A percentile compares a stretch with the other conserved stretches of the same genome.
Conservation (phyloP, 441 rosid genomes). For the Aleurites moluccanus region DNA sequence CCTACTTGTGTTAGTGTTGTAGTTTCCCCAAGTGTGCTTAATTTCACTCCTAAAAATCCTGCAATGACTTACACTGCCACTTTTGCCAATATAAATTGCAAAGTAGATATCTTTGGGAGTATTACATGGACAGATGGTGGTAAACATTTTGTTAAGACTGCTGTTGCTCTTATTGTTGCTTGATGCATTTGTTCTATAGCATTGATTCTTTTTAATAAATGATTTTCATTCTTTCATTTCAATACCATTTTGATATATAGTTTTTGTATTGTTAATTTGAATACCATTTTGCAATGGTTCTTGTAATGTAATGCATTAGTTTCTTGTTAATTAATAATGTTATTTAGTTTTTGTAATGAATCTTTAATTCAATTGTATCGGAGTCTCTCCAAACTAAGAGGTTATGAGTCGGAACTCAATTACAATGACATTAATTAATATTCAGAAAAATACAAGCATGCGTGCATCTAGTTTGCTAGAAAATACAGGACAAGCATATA, state of each 20-base stretch:
- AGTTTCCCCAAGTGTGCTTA: not conserved
- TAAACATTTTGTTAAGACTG: not conserved
- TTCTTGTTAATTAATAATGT: not conserved
- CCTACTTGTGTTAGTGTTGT: not conserved
- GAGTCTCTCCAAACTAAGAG: too few species aligned
- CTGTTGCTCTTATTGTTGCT: not conserved
- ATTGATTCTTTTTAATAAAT: too few species aligned
- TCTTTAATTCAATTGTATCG: too few species aligned
- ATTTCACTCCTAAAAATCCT: not conserved
- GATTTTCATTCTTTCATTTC: not conserved
- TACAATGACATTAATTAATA: not conserved
- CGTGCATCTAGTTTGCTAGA: not conserved
- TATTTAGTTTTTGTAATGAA: too few species aligned
- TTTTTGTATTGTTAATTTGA: too few species aligned
- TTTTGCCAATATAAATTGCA: not conserved
- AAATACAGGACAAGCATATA: not conserved
- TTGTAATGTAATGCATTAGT: too few species aligned
- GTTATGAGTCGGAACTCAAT: too few species aligned
- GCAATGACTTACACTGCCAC: not conserved
- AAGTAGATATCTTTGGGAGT: not conserved
- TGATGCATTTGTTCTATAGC: not conserved
- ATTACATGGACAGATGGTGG: not conserved
- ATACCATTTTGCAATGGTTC: too few species aligned
- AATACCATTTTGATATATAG: too few species aligned
- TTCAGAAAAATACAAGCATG: constrained; percentile 1